Conservation (phyloP, 805 yeast species). For the Peterozyma xylosa region DNA sequence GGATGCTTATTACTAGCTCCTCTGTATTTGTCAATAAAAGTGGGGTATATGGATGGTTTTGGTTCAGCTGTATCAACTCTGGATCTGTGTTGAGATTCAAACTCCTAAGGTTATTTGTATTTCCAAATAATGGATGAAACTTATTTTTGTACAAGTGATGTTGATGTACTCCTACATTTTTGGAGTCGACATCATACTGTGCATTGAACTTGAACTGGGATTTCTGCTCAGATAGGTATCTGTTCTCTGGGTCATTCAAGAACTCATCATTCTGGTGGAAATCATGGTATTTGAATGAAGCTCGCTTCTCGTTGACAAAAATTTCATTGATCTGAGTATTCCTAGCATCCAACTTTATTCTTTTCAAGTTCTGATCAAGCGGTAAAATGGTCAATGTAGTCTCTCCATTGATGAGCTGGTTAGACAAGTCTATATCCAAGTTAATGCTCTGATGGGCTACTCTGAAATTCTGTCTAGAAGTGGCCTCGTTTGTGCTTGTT, state of each 20-base stretch:
- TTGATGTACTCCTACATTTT: conserved; percentile 37
- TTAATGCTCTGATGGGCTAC: conserved; percentile 81
- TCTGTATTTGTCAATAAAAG: conserved; percentile 40
- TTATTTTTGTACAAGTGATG: conserved; percentile 52
- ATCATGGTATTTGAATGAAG: conserved; percentile 52
- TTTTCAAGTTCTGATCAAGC: conserved; percentile 44
- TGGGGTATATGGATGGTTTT: conserved; percentile 13
- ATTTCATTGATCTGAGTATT: conserved; percentile 61
- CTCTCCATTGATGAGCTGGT: conserved; percentile 52
- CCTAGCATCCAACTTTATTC: conserved; percentile 71
- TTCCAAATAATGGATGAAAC: conserved; percentile 46
- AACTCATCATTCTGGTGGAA: conserved; percentile 27
- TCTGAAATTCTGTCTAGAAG: conserved; percentile 41
- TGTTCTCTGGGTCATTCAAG: conserved; percentile 21
- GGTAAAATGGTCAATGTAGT: conserved; percentile 85
- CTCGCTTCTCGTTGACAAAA: conserved; percentile 53
- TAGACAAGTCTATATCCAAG: conserved; percentile 72
- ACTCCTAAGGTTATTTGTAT: conserved; percentile 23
- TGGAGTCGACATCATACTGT: conserved; percentile 33
- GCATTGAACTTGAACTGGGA: conserved; percentile 14
- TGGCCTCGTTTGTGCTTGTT: conserved; percentile 12
- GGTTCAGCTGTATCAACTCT: conserved; percentile 10
- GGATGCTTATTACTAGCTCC: conserved; percentile 56
- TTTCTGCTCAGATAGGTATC: conserved; percentile 17
- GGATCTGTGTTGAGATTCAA: conserved; percentile 22